Base-by-base conservation (phyloP, 2,329 filamentous ascomycete genomes). In the Nemania sp. region DNA sequence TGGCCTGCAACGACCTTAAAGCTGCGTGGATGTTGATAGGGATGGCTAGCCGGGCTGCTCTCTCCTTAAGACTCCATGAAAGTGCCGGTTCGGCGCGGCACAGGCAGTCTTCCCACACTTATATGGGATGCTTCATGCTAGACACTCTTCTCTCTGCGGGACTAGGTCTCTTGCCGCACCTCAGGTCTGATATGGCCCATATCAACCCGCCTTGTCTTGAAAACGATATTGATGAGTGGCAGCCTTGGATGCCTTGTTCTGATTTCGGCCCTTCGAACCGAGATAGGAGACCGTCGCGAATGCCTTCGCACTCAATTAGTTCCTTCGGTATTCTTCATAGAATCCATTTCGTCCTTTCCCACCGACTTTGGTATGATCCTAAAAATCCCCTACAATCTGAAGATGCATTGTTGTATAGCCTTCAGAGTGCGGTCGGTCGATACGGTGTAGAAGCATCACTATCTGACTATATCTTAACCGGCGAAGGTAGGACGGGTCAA, bases 181-280 rank as follows among this genome's bases (percentile, higher is more conserved):
- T 90, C 6, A 80, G 79, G 63, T 75, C 79, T 10, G 80, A 82
- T 15, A 84, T 88, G 59, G 76, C 87, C 27, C 77, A 81, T n/a
- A 77, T 79, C 43, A 75, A 77, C 58, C 66, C 84, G 32, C 84
- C 84, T 10, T 77, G 80, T 2, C 80, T 91, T 2, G 89, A 92
- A 76, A 89, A 92, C 72, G 89, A 89, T 1, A 80, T 90, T 22
- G 91, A 93, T 74, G 90, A 93, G 79, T 93, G 91, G 91, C 88
- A 91, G 71, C 88, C 89, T 1, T 93, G 91, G 91, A 83, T 84
- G 20, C 86, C 89, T 27, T 82, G 83, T 67, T 73, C 76, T 3
- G 80, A 78, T 2, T 82, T 83, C 56, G 80, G 80, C 4, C 67
- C 68, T 24, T 56, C 54, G 18, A 59, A 61, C 15, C 55, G 52